Evolutionary conservation across 768 basidiomycete genomes (phyloP), one percentile per base, ranked within the genome.

Genomic region (Mycena sanguinolenta): DNA sequence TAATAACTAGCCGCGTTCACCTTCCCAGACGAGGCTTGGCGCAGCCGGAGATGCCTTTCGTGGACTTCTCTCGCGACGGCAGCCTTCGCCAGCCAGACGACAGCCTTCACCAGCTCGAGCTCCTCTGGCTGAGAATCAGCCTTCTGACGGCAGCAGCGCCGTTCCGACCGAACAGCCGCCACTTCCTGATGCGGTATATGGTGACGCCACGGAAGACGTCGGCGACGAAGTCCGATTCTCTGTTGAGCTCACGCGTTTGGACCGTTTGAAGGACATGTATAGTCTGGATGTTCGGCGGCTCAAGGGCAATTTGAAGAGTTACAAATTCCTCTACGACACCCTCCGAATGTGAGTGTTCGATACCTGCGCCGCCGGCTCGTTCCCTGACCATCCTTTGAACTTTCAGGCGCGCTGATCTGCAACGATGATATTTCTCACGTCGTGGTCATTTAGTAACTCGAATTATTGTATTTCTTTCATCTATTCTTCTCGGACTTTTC

Each of bases 201-300:
- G 95, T 3, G 87, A 91, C 52, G 72, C 79, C 42, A 77, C 86
- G 7, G 88, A 92, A 67, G 97, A 98, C 76, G 85, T 89, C 42
- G 93, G 92, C 39, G 97, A 94, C 75, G 97, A 98, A 86, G 94
- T 99, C 66, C 90, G 93, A 66, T 97, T 98, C 83, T 93, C 92
- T 5, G 91, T 98, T 67, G 97, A 99, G 83, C 83, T 99, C 49
- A 98, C 97, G 25, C 86, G 91, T 72, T 84, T 99, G 67, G 91
- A 92, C 74, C 90, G 94, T 65, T 85, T 98, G 65, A 90, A 91
- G 67, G 92, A 91, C 69, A 93, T 95, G 36, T 96, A 94, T 77
- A 92, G 91, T 79, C 84, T 98, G 59, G 96, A 98, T 79, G 92
- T 98, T 75, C 87, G 96, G 71, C 85, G 97, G 63, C 78, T 97